phyloP scores from a whole-genome alignment of 805 yeast genomes.

The Candida chilensis region DNA sequence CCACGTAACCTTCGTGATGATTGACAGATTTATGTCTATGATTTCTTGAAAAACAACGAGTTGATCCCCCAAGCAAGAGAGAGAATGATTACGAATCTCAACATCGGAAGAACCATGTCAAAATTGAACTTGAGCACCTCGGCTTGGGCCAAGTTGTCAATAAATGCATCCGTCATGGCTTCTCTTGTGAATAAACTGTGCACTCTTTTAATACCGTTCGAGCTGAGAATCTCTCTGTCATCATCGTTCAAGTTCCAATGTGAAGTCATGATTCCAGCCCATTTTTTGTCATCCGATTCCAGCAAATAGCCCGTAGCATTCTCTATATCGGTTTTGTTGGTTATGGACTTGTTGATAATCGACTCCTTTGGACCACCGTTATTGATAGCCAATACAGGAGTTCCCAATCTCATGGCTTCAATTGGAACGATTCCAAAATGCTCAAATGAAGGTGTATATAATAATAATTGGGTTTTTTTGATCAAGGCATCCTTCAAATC shows the following conservation, averaged over 20 bases:
- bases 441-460: slow-evolving; percentile 87
- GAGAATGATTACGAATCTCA: too few species aligned
- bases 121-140: slow-evolving; percentile 8
- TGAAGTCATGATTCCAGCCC: slow-evolving; percentile 44
- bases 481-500: slow-evolving; percentile 56
- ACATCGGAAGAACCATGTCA: too few species aligned
- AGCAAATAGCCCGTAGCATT: slow-evolving; percentile 60
- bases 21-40: too few species aligned
- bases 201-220: slow-evolving; percentile 27
- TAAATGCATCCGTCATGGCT: slow-evolving; percentile 28
- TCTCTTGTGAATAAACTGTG: slow-evolving; percentile 29
- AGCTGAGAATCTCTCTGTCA: slow-evolving; percentile 15
- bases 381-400: slow-evolving; percentile 79
- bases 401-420: slow-evolving; percentile 82
- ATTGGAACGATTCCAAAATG: slow-evolving; percentile 98
- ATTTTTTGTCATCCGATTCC: slow-evolving; percentile 33
- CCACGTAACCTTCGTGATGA: too few species aligned
- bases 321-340: background rate
- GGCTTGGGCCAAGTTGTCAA: too few species aligned
- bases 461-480: slow-evolving; percentile 43
- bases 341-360: slow-evolving; percentile 23
- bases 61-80: too few species aligned
- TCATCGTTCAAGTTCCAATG: slow-evolving; percentile 16
- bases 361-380: slow-evolving; percentile 94
- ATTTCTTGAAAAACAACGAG: too few species aligned